phyloP scores from a whole-genome alignment of 2,329 filamentous ascomycete genomes.

The Leptographium wingfieldii region DNA sequence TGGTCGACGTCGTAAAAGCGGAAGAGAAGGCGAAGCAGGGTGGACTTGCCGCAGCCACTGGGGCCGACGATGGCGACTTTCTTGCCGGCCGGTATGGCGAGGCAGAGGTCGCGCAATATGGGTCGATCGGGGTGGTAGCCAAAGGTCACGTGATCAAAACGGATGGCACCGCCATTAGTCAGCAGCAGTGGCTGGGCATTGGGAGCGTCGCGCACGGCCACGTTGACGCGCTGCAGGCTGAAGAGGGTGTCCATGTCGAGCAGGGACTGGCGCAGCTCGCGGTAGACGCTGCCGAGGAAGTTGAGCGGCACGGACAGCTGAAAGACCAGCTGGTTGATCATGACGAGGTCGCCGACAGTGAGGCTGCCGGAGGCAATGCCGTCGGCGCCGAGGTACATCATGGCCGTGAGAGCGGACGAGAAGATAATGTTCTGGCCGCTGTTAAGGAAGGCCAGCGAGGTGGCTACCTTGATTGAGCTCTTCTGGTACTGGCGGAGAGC shows the following conservation, averaged over 20 bases:
- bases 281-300: slow-evolving; percentile 95
- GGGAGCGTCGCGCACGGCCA: slow-evolving; percentile 66
- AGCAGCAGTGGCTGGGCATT: slow-evolving; percentile 63
- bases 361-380: slow-evolving; percentile 71
- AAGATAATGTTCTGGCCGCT: slow-evolving; percentile 96
- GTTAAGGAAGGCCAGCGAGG: slow-evolving; percentile 85
- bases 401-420: slow-evolving; percentile 79
- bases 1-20: slow-evolving; percentile 83
- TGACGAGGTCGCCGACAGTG: slow-evolving; percentile 91
- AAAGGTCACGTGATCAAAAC: slow-evolving; percentile 89
- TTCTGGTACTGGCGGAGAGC: slow-evolving; percentile 79
- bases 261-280: slow-evolving; percentile 85
- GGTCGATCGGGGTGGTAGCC: slow-evolving; percentile 79
- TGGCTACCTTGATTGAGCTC: slow-evolving; percentile 93
- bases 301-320: slow-evolving; percentile 94
- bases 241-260: slow-evolving; percentile 98
- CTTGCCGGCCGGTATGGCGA: slow-evolving; percentile 89
- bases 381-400: slow-evolving; percentile 95
- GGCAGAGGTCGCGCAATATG: slow-evolving; percentile 70
- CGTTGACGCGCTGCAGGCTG: slow-evolving; percentile 92
- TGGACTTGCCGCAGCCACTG: slow-evolving; percentile 92
- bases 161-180: slow-evolving; percentile 72
- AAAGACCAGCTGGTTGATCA: slow-evolving; percentile 98
- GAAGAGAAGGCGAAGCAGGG: slow-evolving; percentile 80
- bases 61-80: slow-evolving; percentile 94